Evolutionary conservation across 768 basidiomycete genomes (phyloP), one percentile per base, ranked within the genome.

Genomic region (Kwoniella mangroviensis): DNA sequence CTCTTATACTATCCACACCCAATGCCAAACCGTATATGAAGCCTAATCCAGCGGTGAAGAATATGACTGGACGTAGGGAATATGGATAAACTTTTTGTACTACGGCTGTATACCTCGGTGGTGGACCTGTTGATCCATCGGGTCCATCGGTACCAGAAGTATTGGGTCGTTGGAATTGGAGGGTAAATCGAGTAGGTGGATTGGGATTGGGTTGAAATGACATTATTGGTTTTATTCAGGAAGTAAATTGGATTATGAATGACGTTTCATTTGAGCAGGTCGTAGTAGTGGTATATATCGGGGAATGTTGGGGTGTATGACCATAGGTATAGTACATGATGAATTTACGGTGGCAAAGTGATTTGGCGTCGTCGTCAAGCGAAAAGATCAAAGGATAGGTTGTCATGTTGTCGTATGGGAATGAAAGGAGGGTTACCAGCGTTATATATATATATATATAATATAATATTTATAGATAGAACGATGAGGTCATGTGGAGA

Each of bases 291-390:
- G 42, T 43, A 13, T 43, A 43, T 13, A 13, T 26, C 5, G 4
- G 24, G 26, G 57, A 41, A 24, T 13, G 57, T 6, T 24, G 34
- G 10, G 7, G 40, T 24, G 22, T 12, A 51, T 49, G 1, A 24
- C 9, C 40, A 42, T 26, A 26, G 83, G 93, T 65, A 17, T 6
- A 43, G 13, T 6, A 13, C 42, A 43, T 6, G 42, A 43, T 43
- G 13, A 43, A 13, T 7, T 7, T 43, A 43, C n/a, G 42, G 45
- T 49, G 45, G 45, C 45, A 49, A 49, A 12, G 45, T 49, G 45
- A 34, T 49, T 49, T 49, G 45, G 5, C 19, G 45, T 34, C 34
- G 45, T 49, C 10, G 45, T 15, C 45, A 49, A 19, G 45, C 15
- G 12, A 19, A 17, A 12, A 49, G 45, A 15, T 49, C 10, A 49